Conservation (phyloP, 805 yeast genomes). For the Danielia reshetovae region DNA sequence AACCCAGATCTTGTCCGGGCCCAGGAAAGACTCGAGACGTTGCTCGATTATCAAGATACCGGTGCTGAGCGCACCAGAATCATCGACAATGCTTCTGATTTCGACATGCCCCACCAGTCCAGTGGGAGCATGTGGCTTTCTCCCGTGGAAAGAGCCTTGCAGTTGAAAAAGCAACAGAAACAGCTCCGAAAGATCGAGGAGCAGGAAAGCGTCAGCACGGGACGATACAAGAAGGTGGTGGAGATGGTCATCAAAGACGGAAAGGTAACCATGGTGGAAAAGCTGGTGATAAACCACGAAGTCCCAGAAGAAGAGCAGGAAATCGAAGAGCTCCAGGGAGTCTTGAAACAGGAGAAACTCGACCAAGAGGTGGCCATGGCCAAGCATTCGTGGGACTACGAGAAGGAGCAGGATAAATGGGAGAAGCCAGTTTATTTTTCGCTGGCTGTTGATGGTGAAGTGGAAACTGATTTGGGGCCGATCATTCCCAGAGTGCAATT, state of each 20-base stretch:
- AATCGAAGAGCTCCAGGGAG: constrained; percentile 35
- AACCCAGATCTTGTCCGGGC: constrained; percentile 67
- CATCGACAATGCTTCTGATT: constrained; percentile 91
- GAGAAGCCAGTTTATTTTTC: constrained; percentile 45
- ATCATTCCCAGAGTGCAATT: constrained; percentile 11
- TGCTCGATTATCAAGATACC: constrained; percentile 77
- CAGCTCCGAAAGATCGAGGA: constrained; percentile 62
- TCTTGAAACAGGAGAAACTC: constrained; percentile 20
- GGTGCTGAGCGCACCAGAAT: constrained; percentile 88
- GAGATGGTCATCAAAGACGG: constrained; percentile 80
- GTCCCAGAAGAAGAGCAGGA: constrained; percentile 34
- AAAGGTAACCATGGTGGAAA: constrained; percentile 64
- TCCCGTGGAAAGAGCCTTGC: constrained; percentile 79
- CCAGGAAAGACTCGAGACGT: constrained; percentile 64
- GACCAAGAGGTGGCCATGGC: constrained; percentile 28
- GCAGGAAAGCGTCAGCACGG: constrained; percentile 48
- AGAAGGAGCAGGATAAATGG: constrained; percentile 52
- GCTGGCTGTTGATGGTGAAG: not conserved
- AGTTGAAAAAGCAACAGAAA: constrained; percentile 81
- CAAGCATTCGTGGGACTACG: constrained; percentile 56
- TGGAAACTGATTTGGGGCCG: not conserved
- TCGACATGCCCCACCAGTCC: constrained; percentile 53
- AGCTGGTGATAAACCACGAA: constrained; percentile 18
- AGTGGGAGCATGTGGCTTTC: constrained; percentile 76
- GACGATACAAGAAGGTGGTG: constrained; percentile 70